Base-by-base conservation (phyloP, 768 basidiomycete species). In the Xerocomus brunneocitrinus region DNA sequence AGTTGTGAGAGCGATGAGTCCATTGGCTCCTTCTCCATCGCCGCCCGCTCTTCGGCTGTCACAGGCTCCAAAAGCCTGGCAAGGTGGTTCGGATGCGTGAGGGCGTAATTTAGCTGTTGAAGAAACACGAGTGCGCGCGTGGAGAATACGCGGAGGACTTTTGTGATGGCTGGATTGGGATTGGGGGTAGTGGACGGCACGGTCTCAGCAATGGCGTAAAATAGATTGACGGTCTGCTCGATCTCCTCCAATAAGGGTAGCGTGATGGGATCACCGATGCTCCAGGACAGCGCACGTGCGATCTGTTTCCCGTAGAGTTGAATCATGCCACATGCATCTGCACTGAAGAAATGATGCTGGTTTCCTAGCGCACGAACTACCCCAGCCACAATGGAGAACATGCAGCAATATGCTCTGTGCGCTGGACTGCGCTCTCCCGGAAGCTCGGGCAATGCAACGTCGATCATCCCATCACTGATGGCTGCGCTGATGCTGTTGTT, bases 11-110 rank as follows among this genome's bases (percentile, higher is more conserved):
- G 58, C 30, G 71, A 75, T 8, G 69, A 56, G 12, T 62, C 58
- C 47, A 62, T 61, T 12, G 67, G 59, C 43, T 88, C 86, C 56
- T 83, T 84, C 61, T 93, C 88, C 45, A 90, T 74, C 46, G 76
- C 75, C 0, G 70, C 70, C 7, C 87, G 80, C 60, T 95, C 94
- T 10, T 91, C 91, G 2, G 78, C 66, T 0, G 87, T 87, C 13
- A 89, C 76, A 6, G 91, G 86, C 53, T 95, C 91, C 59, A 95
- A 75, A 27, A 91, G 74, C 58, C 85, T 85, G 1, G 87, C 83
- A 12, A 97, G 78, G 61, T 93, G 87, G 62, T 94, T 89, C 7
- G 94, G 94, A 68, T 98, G 94, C 0, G 91, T 87, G 44, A 95
- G 76, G 0, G 91, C 89, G 58, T 94, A 93, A 68, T 93, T 94